These are phyloP conservation scores for Pezizomycotina sp. DNA, from an alignment of 2,329 filamentous ascomycete genomes.

Conservation along the genomic window DNA sequence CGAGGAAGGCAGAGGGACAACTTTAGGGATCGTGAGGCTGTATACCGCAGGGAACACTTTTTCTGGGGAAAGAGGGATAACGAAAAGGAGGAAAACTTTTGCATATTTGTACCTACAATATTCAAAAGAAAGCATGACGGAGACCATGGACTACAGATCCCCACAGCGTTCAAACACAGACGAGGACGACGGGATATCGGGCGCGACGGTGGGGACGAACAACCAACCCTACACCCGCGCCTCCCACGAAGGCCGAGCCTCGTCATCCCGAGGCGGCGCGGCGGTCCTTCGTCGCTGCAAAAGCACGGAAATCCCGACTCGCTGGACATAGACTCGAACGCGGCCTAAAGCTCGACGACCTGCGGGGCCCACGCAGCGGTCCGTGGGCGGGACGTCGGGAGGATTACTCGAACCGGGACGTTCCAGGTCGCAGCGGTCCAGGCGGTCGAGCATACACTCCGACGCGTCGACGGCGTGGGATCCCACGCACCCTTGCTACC, in stretches of 20 bases:
- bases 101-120: neutral
- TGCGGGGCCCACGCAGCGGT: slow-evolving; percentile 13
- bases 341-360: slow-evolving; percentile 21
- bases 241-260: slow-evolving; percentile 8
- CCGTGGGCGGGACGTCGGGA: slow-evolving; percentile 2
- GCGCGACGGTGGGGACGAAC: too few relatives aligned
- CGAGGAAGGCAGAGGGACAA: too few relatives aligned
- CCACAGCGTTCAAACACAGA: too few relatives aligned
- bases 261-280: too few relatives aligned
- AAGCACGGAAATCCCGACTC: slow-evolving; percentile 14
- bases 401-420: neutral
- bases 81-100: too few relatives aligned
- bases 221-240: slow-evolving; percentile 12
- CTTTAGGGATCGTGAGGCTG: too few relatives aligned
- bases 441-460: slow-evolving; percentile 16
- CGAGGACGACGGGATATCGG: too few relatives aligned
- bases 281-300: slow-evolving; percentile 2
- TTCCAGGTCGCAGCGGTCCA: slow-evolving; percentile 17
- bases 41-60: too few relatives aligned
- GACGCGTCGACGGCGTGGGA: slow-evolving; percentile 50
- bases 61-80: too few relatives aligned
- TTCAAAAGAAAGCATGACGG: neutral
- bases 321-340: slow-evolving; percentile 19
- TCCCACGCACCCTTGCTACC: slow-evolving; percentile 82
- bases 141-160: neutral